Conservation (phyloP, 345 rosid species). For the Eucalyptus paniculata region DNA sequence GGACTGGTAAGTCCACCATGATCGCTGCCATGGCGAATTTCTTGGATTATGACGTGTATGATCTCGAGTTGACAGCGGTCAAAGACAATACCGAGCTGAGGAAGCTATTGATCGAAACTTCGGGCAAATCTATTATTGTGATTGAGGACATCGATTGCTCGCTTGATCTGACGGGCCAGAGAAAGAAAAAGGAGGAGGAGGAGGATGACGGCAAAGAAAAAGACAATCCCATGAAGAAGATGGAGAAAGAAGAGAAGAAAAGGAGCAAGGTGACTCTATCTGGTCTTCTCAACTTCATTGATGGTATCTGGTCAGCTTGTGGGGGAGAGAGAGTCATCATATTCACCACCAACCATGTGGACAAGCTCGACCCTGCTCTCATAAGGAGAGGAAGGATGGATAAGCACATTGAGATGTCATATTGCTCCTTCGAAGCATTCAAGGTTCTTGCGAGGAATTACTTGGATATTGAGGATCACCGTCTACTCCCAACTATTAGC, state of each 20-base stretch:
- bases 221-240: background rate
- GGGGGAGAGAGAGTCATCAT: conserved; percentile 28
- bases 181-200: background rate
- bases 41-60: conserved; percentile 58
- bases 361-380: conserved; percentile 20
- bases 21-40: conserved; percentile 63
- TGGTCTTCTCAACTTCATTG: conserved; percentile 33
- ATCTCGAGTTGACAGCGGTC: conserved; percentile 55
- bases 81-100: conserved; percentile 42
- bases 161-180: conserved; percentile 30
- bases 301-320: conserved; percentile 24
- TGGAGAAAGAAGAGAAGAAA: background rate
- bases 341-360: conserved; percentile 22
- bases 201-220: background rate
- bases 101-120: conserved; percentile 40
- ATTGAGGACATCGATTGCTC: conserved; percentile 77
- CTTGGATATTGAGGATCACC: background rate
- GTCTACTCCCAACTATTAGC: background rate
- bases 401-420: conserved; percentile 6
- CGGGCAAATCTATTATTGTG: conserved; percentile 37
- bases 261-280: conserved; percentile 6
- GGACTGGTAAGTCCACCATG: conserved; percentile 76
- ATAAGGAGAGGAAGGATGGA: conserved; percentile 38
- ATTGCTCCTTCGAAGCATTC: background rate
- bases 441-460: background rate